Base-by-base conservation (phyloP, 352 stramenopile genomes). In the Phytophthora fragariaefolia region DNA sequence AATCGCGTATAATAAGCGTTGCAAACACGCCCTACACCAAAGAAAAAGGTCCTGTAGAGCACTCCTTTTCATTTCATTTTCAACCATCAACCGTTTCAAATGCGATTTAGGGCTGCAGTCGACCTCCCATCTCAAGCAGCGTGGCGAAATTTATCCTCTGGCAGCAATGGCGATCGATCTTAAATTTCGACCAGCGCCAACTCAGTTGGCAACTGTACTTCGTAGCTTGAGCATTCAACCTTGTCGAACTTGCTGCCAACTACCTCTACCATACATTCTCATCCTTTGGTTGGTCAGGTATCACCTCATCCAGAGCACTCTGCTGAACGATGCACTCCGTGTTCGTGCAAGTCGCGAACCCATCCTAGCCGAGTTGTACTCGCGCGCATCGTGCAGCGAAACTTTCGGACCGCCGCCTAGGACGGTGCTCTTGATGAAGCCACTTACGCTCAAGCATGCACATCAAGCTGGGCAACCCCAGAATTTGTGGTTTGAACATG, bases 371-470 rank as follows among this genome's bases (percentile, higher is more conserved):
- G 42, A 68, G 64, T 34, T 18, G 45, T 63, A 45, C 52, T 45
- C 22, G 64, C 58, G 23, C 24, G 38, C 38, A 73, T 23, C 66
- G 52, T 73, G 66, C 59, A 69, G 66, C 66, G 66, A 73, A 73
- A 73, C 53, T 73, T 73, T 43, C 51, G 18, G 6, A 10, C 42
- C 42, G 18, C 18, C 42, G 10, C 42, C 42, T 48, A 15, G n/a
- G 42, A 22, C 17, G 42, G 7, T 26, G 40, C 40, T 48, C 2
- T 5, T 27, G 40, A 22, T 23, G 42, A 48, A 23, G 42, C 42
- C 12, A 13, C n/a, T 15, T 26, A n/a, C n/a, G n/a, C n/a, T n/a
- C n/a, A n/a, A n/a, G n/a, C 42, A 26, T 65, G 47, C 65, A 69
- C 66, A 69, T 67, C 63, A 10, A 57, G 46, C 22, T 58, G 18